Conservation (phyloP, 208 protist species). For the Acanthamoeba triangularis region DNA sequence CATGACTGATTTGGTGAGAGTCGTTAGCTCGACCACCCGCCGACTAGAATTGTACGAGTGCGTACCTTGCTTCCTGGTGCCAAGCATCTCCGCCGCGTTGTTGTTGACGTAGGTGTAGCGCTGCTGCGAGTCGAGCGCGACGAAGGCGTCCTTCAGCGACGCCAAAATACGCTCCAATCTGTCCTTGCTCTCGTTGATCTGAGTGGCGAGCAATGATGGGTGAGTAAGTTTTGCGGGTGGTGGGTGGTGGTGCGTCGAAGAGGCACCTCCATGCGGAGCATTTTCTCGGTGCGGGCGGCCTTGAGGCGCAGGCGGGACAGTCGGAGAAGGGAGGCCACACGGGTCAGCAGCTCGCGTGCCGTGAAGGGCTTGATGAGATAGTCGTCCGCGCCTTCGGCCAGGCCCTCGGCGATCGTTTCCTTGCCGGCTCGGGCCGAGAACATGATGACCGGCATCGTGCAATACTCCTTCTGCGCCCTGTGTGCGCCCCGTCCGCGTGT, state of each 20-base stretch:
- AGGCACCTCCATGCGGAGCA: background rate
- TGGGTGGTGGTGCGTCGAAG: background rate
- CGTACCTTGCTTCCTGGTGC: conserved; percentile 11
- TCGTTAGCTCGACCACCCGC: background rate
- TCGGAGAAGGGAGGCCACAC: conserved; percentile 20
- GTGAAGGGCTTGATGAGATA: conserved; percentile 82
- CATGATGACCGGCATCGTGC: conserved; percentile 79
- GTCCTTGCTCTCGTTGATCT: conserved; percentile 7
- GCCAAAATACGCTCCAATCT: background rate
- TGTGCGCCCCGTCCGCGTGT: background rate
- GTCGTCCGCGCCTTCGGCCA: conserved; percentile 76
- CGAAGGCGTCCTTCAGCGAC: conserved; percentile 31
- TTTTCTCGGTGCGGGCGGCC: background rate
- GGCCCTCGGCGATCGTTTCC: conserved; percentile 70
- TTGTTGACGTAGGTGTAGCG: conserved; percentile 57
- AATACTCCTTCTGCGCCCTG: background rate
- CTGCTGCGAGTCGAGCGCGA: conserved; percentile 19
- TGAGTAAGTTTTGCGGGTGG: background rate
- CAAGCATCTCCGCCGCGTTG: conserved; percentile 17
- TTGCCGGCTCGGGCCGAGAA: conserved; percentile 79
- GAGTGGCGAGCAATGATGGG: too few relatives aligned
- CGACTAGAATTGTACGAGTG: background rate
- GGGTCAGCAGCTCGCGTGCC: conserved; percentile 69
- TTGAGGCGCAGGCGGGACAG: background rate
- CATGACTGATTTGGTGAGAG: background rate